Conservation (phyloP, 73 alveolate species). For the Blepharisma japonicum region DNA sequence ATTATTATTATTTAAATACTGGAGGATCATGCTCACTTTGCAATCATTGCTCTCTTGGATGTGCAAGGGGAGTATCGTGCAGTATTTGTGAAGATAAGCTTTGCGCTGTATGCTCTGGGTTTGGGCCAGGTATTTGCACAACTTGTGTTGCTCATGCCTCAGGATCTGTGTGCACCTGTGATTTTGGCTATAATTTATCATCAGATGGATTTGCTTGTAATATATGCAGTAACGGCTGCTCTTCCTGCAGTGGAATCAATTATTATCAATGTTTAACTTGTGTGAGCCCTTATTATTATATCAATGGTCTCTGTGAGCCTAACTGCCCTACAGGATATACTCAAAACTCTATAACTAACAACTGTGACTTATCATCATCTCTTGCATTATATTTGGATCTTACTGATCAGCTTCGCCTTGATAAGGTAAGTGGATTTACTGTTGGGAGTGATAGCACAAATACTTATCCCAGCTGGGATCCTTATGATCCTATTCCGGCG, state of each 20-base stretch:
- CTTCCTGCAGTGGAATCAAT: too few relatives aligned
- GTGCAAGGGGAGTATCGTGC: too few relatives aligned
- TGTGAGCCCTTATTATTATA: too few relatives aligned
- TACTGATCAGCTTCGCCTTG: too few relatives aligned
- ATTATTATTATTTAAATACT: background rate
- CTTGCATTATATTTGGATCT: too few relatives aligned
- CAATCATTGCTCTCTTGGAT: too few relatives aligned
- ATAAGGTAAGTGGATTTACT: too few relatives aligned
- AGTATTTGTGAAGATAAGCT: background rate
- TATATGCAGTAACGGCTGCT: too few relatives aligned
- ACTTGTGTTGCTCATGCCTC: background rate
- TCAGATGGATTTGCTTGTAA: too few relatives aligned
- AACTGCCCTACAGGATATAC: constrained; percentile 10
- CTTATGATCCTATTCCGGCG: background rate
- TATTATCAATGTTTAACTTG: too few relatives aligned
- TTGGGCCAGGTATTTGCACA: background rate
- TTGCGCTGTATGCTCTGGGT: background rate
- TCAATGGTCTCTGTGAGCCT: too few relatives aligned
- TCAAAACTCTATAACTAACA: background rate
- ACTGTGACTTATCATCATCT: background rate
- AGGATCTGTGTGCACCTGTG: background rate
- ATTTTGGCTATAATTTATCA: background rate
- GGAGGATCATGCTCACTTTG: too few relatives aligned
- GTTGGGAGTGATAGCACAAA: background rate
- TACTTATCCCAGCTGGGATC: background rate